phyloP scores from a whole-genome alignment of 495 filamentous ascomycete species.

The Penicillium psychrofluorescens region DNA sequence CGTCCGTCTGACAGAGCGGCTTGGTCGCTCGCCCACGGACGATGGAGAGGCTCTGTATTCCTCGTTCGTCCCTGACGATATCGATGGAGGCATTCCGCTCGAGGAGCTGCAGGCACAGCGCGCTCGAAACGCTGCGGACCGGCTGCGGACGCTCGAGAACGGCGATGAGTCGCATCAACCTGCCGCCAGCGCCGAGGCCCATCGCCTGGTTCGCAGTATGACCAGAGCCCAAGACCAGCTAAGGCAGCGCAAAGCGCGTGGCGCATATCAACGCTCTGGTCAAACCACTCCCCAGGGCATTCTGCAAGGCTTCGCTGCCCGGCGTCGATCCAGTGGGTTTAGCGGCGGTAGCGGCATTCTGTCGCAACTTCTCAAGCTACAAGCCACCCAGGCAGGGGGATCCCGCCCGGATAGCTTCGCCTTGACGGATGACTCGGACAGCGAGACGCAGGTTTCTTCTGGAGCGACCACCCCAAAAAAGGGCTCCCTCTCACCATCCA shows the following conservation, averaged over 20 bases:
- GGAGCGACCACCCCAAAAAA: conserved; percentile 29
- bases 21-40: conserved; percentile 28
- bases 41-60: conserved; percentile 31
- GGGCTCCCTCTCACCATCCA: conserved; percentile 14
- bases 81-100: conserved; percentile 19
- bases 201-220: conserved; percentile 37
- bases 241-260: conserved; percentile 24
- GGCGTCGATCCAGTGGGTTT: conserved; percentile 17
- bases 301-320: conserved; percentile 20
- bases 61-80: conserved; percentile 27
- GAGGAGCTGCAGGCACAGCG: conserved; percentile 15
- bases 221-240: conserved; percentile 21
- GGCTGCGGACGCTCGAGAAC: conserved; percentile 7
- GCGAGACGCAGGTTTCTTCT: conserved; percentile 29
- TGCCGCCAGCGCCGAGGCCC: conserved; percentile 30
- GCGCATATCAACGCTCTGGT: conserved; percentile 32
- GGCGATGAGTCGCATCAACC: conserved; percentile 16
- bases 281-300: conserved; percentile 30
- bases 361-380: conserved; percentile 32
- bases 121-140: conserved; percentile 14
- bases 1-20: conserved; percentile 21
- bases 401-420: conserved; percentile 26
- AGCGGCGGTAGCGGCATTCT: conserved; percentile 31
- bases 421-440: conserved; percentile 33
- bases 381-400: conserved; percentile 19